Base-by-base conservation (phyloP, 768 basidiomycete genomes). In the Lactarius tabidus region DNA sequence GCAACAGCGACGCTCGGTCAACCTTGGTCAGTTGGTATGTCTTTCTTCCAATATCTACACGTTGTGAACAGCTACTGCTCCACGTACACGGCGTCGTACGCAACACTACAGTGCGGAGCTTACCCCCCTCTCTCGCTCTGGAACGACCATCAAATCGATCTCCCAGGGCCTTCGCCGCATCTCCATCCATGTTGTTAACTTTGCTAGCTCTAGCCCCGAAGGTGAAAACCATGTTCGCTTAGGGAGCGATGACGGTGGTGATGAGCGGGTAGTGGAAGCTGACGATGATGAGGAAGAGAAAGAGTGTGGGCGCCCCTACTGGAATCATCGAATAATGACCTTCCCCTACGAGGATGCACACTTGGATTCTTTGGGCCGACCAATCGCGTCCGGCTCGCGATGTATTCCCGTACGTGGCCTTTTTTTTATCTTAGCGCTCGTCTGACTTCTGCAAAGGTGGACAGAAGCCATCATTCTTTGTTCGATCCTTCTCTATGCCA, bases 391-490 rank as follows among this genome's bases (percentile, higher is more conserved):
- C 82, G 96, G 26, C 75, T 83, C 48, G 75, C 79, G 2, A 81
- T 94, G 70, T 88, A 15, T 84, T 85, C 73, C 79, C 83, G 91
- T 96, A 72, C 69, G 92, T 82, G 15, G 62, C 31, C 41, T 56
- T 59, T 59, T 15, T 69, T 3, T n/a, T 26, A 6, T n/a, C 33
- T 15, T 6, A 9, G 15, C 15, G n/a, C 45, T 12, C n/a, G 41
- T 7, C 52, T 38, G 51, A 60, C n/a, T 43, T 51, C 14, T 2
- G 14, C 35, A 28, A 70, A 93, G 92, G 65, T 90, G 85, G 83
- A 95, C 95, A 20, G 96, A 98, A 77, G 92, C 92, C 31, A 64
- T 79, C 29, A 91, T 98, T 65, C 83, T 98, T 52, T 70, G 90
- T 28, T 80, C 95, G 59, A 97, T 98, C 72, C 81, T 98, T 62